Conservation (phyloP, 108 stramenopile species). For the Nitzschia sp. region DNA sequence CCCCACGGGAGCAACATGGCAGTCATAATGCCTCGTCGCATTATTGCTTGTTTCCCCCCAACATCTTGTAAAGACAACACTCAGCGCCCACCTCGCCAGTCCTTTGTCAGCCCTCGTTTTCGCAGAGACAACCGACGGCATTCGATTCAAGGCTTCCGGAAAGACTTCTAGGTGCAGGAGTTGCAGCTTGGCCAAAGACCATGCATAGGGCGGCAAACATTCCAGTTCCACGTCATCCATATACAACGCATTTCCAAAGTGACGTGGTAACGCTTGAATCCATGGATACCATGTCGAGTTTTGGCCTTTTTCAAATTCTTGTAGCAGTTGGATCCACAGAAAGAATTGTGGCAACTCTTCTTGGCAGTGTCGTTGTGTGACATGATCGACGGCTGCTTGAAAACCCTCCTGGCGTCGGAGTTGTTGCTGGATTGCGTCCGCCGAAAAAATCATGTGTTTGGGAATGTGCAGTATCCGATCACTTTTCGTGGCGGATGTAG, state of each 20-base stretch:
- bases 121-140: not conserved
- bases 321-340: constrained; percentile 52
- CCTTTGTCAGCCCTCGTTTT: not conserved
- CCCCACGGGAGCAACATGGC: constrained; percentile 41
- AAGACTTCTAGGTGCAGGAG: constrained; percentile 22
- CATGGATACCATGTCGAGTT: constrained; percentile 49
- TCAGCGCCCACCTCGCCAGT: constrained; percentile 39
- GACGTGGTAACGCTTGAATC: constrained; percentile 52
- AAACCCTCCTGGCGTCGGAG: not conserved
- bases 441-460: not conserved
- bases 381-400: not conserved
- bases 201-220: constrained; percentile 39
- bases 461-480: not conserved
- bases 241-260: constrained; percentile 50
- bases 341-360: constrained; percentile 36
- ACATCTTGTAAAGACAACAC: constrained; percentile 48
- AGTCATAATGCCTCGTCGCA: constrained; percentile 1
- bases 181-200: constrained; percentile 31
- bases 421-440: not conserved
- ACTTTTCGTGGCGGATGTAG: not conserved
- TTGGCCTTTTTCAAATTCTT: constrained; percentile 55
- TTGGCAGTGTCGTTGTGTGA: not conserved
- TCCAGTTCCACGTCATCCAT: constrained; percentile 44
- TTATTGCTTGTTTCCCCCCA: constrained; percentile 16
- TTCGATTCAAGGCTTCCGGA: constrained; percentile 6